phyloP scores from a whole-genome alignment of 129 eudicot species.

The Flaveria brownii region DNA sequence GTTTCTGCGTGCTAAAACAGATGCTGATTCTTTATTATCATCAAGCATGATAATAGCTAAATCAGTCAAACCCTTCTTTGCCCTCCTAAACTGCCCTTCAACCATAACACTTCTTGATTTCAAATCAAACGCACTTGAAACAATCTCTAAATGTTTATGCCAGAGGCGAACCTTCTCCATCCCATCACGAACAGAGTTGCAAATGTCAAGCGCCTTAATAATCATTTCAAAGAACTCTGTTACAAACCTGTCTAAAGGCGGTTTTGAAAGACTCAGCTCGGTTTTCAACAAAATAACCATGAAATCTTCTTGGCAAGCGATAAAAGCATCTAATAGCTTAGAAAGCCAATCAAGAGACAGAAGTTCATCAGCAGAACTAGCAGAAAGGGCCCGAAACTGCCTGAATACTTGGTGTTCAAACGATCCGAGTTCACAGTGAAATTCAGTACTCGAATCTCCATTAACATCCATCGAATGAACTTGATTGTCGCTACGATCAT shows the following conservation, averaged over 20 bases:
- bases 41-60: constrained; percentile 70
- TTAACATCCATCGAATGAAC: constrained; percentile 57
- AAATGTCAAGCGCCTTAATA: constrained; percentile 71
- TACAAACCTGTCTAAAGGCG: constrained; percentile 53
- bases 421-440: constrained; percentile 45
- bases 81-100: constrained; percentile 72
- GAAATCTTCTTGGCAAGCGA: constrained; percentile 64
- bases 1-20: constrained; percentile 55
- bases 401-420: constrained; percentile 52
- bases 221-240: constrained; percentile 59
- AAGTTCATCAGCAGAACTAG: constrained; percentile 48
- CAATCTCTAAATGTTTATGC: constrained; percentile 66
- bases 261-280: constrained; percentile 45
- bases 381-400: constrained; percentile 56
- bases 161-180: constrained; percentile 64
- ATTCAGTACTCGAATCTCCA: constrained; percentile 32
- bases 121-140: constrained; percentile 53
- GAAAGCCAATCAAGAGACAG: constrained; percentile 64
- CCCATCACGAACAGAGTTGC: constrained; percentile 84
- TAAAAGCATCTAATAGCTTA: constrained; percentile 54
- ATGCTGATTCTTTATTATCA: constrained; percentile 51
- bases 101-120: constrained; percentile 42
- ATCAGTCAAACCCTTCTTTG: constrained; percentile 69
- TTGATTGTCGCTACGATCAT: constrained; percentile 42
- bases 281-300: constrained; percentile 41